Evolutionary conservation across 805 yeast species (phyloP), one percentile per base, ranked within the genome.

Genomic region (Schizosaccharomyces octosporus): DNA sequence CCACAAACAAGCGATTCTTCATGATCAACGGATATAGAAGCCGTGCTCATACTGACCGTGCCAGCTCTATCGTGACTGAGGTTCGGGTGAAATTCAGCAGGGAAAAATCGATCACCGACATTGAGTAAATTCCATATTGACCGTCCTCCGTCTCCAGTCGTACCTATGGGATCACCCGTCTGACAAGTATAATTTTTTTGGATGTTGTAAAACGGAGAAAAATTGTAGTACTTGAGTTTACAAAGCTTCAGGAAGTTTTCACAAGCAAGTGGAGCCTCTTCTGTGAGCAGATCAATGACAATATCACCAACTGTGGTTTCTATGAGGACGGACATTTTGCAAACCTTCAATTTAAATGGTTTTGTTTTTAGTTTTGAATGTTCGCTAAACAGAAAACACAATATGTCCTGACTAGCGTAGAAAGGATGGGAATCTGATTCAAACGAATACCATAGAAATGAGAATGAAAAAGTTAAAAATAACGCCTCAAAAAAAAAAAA

Each of bases 211-310:
- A 82, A 75, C 5, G 81, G 81, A 19, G 76, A 69, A 65, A 76
- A 78, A 58, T 79, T 75, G 70, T 73, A 82, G 69, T 76, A 78
- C 62, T 78, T 75, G 48, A 72, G 65, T 66, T 77, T 73, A 70
- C 85, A 80, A 13, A 81, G 72, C 64, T 79, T 78, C 48, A 82
- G 62, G 66, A 82, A 81, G 66, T 78, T 78, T 61, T 66, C 68
- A 41, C 76, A 69, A 48, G 75, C 75, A 21, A 63, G 64, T 0
- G 77, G 77, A 3, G 75, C 71, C 5, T 67, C 65, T 7, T 72
- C 67, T 5, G 65, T 62, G 59, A 67, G 65, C 19, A 81, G 65
- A 64, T 81, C 85, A 9, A 81, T 68, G 9, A 79, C 82, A 6
- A 81, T 55, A 62, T 76, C 76, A 5, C 82, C 84, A 62, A 64